A percentile compares a stretch with the other conserved stretches of the same genome.
These are phyloP conservation scores for Camellia sinensis DNA, from an alignment of 148 eudicot genomes.

Conservation along the genomic window DNA sequence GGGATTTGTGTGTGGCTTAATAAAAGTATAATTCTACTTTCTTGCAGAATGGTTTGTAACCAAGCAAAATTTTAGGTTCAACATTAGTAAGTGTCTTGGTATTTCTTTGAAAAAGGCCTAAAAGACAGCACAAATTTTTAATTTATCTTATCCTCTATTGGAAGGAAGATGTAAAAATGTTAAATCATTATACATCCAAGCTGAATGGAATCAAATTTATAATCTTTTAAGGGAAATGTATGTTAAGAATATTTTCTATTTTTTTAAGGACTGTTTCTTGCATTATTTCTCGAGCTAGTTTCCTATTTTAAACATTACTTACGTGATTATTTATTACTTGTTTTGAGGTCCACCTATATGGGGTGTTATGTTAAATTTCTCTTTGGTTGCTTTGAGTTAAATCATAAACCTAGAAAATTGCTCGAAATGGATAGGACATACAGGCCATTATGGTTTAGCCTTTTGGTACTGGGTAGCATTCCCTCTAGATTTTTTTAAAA, in stretches of 20 bases:
- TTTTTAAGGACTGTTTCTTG: neutral
- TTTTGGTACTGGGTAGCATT: neutral
- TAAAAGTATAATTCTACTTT: neutral
- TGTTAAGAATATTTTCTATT: neutral
- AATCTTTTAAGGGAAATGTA: neutral
- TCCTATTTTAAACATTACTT: neutral
- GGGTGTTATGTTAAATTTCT: neutral
- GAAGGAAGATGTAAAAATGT: constrained; percentile 2
- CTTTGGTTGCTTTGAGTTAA: neutral
- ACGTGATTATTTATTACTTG: neutral
- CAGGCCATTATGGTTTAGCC: neutral
- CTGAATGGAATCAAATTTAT: neutral
- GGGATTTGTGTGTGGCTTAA: neutral
- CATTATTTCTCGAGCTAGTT: no score
- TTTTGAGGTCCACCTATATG: neutral
- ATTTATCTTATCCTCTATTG: neutral
- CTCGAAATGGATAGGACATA: no score
- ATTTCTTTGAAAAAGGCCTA: neutral
- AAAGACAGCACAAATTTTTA: neutral
- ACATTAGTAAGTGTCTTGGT: neutral
- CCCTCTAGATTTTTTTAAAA: no score
- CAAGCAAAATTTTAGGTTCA: neutral
- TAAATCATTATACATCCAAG: neutral
- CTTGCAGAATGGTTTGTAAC: neutral
- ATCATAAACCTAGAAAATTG: no score